Evolutionary conservation across 2,329 filamentous ascomycete genomes (phyloP).

Genomic region (Xylaria sp.): DNA sequence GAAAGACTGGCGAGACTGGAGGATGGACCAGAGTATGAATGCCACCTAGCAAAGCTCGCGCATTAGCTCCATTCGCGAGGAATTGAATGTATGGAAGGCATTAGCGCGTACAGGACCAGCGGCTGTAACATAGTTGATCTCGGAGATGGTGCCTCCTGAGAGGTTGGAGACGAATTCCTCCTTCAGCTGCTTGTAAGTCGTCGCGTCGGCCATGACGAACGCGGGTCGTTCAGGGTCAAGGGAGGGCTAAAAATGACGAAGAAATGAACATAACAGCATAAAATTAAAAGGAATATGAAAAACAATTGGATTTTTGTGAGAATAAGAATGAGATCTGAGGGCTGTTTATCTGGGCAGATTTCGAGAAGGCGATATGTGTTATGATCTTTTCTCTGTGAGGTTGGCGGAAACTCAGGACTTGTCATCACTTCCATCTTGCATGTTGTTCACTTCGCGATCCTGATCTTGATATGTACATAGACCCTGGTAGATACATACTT

Average conservation of each 20-base stretch:
- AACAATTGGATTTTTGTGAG: neutral
- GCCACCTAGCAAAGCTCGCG: conserved; percentile 55
- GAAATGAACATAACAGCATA: neutral
- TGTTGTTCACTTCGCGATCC: neutral
- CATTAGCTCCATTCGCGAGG: conserved; percentile 18
- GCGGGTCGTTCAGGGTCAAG: neutral
- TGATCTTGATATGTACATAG: no score
- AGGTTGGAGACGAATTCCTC: conserved; percentile 94
- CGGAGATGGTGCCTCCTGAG: conserved; percentile 72
- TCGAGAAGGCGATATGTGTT: conserved; percentile 3
- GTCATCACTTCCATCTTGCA: neutral
- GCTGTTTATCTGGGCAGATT: conserved; percentile 14
- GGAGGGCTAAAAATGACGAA: neutral
- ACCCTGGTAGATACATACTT: no score
- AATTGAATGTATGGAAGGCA: neutral
- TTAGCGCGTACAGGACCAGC: conserved; percentile 68
- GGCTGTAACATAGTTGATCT: conserved; percentile 81
- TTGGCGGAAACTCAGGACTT: neutral
- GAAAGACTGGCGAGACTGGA: conserved; percentile 78
- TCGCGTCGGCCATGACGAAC: conserved; percentile 33
- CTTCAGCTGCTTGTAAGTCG: conserved; percentile 83
- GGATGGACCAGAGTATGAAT: conserved; percentile 78
- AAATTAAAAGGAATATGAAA: neutral
- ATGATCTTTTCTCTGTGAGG: neutral
- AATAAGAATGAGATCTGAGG: no score